A percentile compares a stretch with the other conserved stretches of the same genome.
Conservation (phyloP, 2,329 filamentous ascomycete genomes). For the Nemania bipapillata region DNA sequence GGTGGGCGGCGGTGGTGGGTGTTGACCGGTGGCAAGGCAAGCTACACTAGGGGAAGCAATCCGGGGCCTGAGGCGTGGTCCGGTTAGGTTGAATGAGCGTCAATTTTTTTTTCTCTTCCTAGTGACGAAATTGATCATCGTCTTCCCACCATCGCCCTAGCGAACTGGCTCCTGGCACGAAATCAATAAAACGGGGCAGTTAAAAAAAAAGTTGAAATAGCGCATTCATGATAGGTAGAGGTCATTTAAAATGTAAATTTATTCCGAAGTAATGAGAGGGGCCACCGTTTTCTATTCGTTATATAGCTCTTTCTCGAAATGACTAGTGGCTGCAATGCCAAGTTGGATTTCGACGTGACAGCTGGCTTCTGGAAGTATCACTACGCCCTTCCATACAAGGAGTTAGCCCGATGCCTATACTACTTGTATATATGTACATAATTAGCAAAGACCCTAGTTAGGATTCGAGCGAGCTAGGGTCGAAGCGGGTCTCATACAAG, state of each 20-base stretch:
- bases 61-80: slow-evolving; percentile 29
- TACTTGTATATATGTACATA: not conserved
- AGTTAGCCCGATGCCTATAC: not conserved
- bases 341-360: not conserved
- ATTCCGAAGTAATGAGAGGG: not conserved
- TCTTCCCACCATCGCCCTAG: slow-evolving; percentile 9
- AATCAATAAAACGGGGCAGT: too few relatives aligned
- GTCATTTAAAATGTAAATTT: not conserved
- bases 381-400: not conserved
- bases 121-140: slow-evolving; percentile 31
- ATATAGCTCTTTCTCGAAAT: not conserved
- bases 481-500: not conserved
- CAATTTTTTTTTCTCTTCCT: slow-evolving; percentile 6
- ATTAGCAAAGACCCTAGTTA: not conserved
- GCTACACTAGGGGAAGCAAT: slow-evolving; percentile 38
- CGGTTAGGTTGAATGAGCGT: slow-evolving; percentile 10
- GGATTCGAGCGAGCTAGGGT: not conserved
- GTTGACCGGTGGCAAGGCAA: slow-evolving; percentile 24
- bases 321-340: not conserved
- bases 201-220: not conserved
- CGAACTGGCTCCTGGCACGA: not conserved
- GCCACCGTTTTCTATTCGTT: not conserved
- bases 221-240: not conserved
- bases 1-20: not conserved
- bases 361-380: slow-evolving; percentile 8